phyloP scores from a whole-genome alignment of 768 basidiomycete species.

The Suillus americanus region DNA sequence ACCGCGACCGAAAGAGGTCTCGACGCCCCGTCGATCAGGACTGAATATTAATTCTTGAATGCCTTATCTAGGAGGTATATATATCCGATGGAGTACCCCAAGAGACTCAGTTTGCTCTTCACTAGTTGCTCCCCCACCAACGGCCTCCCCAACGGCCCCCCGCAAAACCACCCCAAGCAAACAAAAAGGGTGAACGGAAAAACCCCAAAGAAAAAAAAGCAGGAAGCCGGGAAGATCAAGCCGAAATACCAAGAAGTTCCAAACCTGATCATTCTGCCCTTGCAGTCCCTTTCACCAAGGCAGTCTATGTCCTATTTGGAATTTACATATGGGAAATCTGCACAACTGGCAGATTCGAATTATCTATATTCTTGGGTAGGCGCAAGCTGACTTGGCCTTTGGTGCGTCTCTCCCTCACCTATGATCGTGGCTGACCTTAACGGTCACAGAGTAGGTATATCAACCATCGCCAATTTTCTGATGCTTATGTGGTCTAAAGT shows the following conservation, averaged over 20 bases:
- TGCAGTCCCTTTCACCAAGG: conserved; percentile 56
- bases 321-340: conserved; percentile 69
- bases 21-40: neutral
- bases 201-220: conserved; percentile 14
- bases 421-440: neutral
- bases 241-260: neutral
- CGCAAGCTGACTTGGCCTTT: conserved; percentile 69
- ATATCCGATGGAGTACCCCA: neutral
- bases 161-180: too few species aligned
- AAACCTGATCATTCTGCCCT: conserved; percentile 6
- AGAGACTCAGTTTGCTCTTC: neutral
- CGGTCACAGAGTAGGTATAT: conserved; percentile 5
- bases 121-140: neutral
- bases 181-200: too few species aligned
- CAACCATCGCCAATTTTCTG: neutral
- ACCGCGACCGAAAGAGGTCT: neutral
- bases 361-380: conserved; percentile 57
- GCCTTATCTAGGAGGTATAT: neutral
- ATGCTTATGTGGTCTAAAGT: conserved; percentile 31
- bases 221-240: conserved; percentile 23
- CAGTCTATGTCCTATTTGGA: conserved; percentile 65
- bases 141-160: too few species aligned
- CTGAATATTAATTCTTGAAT: neutral
- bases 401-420: conserved; percentile 39
- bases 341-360: conserved; percentile 64